Percentiles rank a stretch among this genome's conserved stretches.
Evolutionary conservation across 208 protist species (phyloP).

Genomic region (Trypanosoma vivax): DNA sequence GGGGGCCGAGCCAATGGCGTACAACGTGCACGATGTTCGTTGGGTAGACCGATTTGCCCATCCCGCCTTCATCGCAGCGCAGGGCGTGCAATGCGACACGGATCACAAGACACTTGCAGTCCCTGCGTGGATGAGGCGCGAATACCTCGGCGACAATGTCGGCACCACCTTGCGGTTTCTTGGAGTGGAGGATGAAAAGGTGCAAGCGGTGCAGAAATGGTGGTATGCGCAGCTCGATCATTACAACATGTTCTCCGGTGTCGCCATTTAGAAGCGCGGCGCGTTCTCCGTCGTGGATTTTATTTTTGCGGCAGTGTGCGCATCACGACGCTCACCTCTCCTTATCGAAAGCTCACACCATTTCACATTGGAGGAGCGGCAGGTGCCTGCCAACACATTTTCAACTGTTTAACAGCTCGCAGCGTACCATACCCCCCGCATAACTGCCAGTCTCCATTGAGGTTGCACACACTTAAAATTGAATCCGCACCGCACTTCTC

Average conservation of each 20-base stretch:
- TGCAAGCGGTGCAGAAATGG: conserved; percentile 30
- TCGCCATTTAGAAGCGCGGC: conserved; percentile 12
- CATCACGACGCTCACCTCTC: not conserved
- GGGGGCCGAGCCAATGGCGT: conserved; percentile 15
- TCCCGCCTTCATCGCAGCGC: conserved; percentile 62
- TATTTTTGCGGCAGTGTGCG: not conserved
- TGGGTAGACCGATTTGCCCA: conserved; percentile 71
- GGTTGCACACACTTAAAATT: no score
- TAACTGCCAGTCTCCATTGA: no score
- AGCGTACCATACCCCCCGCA: no score
- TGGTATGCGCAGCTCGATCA: conserved; percentile 72
- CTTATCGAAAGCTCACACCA: not conserved
- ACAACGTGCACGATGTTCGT: conserved; percentile 49
- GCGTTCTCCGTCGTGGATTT: not conserved
- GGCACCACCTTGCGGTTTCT: conserved; percentile 35
- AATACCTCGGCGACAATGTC: conserved; percentile 78
- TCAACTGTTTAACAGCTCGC: no score
- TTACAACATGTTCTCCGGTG: conserved; percentile 80
- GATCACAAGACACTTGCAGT: conserved; percentile 38
- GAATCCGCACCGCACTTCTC: no score
- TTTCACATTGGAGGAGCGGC: not conserved
- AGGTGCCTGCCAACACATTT: no score
- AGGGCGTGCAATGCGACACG: conserved; percentile 30
- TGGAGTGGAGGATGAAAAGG: conserved; percentile 38
- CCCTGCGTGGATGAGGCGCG: conserved; percentile 83